phyloP scores from a whole-genome alignment of 192 early-diverging fungal species.

The Gryganskiella cystojenkinii region DNA sequence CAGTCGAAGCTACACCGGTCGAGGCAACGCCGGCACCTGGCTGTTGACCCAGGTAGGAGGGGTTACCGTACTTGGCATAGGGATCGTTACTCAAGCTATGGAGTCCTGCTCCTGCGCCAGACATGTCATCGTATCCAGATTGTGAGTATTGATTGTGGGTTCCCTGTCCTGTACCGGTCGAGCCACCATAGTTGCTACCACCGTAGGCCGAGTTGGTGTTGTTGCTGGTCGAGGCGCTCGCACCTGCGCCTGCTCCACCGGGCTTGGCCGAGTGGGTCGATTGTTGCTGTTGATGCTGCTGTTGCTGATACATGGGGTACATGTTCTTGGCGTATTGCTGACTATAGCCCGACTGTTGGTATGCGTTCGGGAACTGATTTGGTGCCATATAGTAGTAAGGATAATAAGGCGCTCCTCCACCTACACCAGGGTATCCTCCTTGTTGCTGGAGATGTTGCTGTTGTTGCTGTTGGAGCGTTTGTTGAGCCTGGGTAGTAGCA shows the following conservation, averaged over 20 bases:
- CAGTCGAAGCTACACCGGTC: constrained; percentile 16
- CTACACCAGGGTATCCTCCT: constrained; percentile 62
- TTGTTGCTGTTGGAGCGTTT: constrained; percentile 62
- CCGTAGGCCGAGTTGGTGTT: constrained; percentile 54
- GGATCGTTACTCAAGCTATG: constrained; percentile 36
- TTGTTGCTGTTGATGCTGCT: constrained; percentile 52
- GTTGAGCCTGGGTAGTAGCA: constrained; percentile 56
- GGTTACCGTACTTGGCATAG: constrained; percentile 46
- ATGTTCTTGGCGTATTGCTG: constrained; percentile 91
- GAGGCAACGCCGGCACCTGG: constrained; percentile 23
- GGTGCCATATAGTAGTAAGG: constrained; percentile 85
- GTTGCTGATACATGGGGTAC: constrained; percentile 84
- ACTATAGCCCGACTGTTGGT: constrained; percentile 85
- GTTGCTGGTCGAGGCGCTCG: no score
- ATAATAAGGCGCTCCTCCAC: constrained; percentile 76
- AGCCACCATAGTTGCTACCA: constrained; percentile 30
- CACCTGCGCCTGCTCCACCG: no score
- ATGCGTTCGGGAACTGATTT: constrained; percentile 84
- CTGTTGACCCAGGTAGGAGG: constrained; percentile 48
- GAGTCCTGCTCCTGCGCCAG: constrained; percentile 40
- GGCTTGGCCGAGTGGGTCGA: constrained; percentile 60
- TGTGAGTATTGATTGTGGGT: constrained; percentile 44
- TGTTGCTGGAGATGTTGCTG: no score
- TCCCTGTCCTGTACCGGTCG: constrained; percentile 37
- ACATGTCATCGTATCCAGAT: constrained; percentile 47